Evolutionary conservation across 768 basidiomycete species (phyloP).

Genomic region (Infundibulicybe gibba): DNA sequence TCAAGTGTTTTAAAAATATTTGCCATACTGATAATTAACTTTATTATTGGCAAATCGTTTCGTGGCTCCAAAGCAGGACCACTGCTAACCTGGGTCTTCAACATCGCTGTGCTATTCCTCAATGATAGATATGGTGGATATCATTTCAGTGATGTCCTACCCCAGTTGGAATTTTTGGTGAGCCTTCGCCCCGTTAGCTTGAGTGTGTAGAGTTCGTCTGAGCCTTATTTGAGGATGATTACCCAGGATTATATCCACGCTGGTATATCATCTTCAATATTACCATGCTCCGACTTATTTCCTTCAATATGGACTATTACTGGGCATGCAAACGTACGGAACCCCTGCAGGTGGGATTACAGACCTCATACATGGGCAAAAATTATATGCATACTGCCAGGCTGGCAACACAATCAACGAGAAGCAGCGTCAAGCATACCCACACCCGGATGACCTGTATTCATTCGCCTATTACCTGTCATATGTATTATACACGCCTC

Average conservation of each 20-base stretch:
- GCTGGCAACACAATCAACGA: slow-evolving; percentile 32
- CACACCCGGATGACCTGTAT: slow-evolving; percentile 60
- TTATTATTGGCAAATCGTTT: slow-evolving; percentile 47
- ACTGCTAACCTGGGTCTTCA: slow-evolving; percentile 73
- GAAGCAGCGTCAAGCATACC: slow-evolving; percentile 53
- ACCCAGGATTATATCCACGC: slow-evolving; percentile 77
- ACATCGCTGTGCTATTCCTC: slow-evolving; percentile 64
- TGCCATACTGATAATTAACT: slow-evolving; percentile 69
- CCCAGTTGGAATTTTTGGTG: slow-evolving; percentile 60
- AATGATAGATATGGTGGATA: slow-evolving; percentile 82
- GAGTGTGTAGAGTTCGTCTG: neutral
- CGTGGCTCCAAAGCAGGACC: slow-evolving; percentile 42
- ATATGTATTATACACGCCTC: slow-evolving; percentile 87
- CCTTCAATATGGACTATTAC: slow-evolving; percentile 90
- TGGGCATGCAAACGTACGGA: slow-evolving; percentile 60
- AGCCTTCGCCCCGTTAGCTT: slow-evolving; percentile 17
- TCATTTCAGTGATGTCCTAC: slow-evolving; percentile 51
- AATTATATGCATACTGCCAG: slow-evolving; percentile 10
- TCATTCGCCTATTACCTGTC: slow-evolving; percentile 71
- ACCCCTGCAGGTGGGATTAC: slow-evolving; percentile 38
- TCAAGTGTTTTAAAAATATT: slow-evolving; percentile 75
- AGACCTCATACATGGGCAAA: slow-evolving; percentile 15
- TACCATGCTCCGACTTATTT: slow-evolving; percentile 89
- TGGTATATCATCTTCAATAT: slow-evolving; percentile 97
- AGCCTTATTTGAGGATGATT: slow-evolving; percentile 44